Evolutionary conservation across 129 eudicot genomes (phyloP).

Genomic region (Flaveria bidentis): DNA sequence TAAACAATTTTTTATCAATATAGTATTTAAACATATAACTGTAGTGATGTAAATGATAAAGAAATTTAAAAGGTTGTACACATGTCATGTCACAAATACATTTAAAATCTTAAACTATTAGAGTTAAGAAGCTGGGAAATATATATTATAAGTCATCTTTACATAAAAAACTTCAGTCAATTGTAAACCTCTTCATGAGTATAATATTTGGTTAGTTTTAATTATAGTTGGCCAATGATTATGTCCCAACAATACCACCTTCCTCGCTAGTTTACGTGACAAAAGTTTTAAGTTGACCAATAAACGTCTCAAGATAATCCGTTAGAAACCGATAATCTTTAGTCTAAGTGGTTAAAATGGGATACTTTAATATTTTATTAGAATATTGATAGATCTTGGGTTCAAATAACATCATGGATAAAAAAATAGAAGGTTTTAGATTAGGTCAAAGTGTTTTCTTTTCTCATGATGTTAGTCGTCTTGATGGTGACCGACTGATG

Average conservation of each 20-base stretch:
- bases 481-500: too few species aligned
- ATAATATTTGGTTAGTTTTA: background rate
- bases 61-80: background rate
- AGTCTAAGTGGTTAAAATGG: too few species aligned
- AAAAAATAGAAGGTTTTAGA: too few species aligned
- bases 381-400: too few species aligned
- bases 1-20: background rate
- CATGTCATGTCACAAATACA: background rate
- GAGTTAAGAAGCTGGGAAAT: background rate
- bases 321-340: too few species aligned
- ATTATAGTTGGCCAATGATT: constrained; percentile 20
- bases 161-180: background rate
- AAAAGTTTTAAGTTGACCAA: constrained; percentile 5
- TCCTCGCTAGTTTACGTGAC: constrained; percentile 10
- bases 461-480: too few species aligned
- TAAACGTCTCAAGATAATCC: too few species aligned
- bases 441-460: too few species aligned
- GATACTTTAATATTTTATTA: too few species aligned
- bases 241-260: constrained; percentile 12
- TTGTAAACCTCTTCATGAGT: background rate
- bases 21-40: background rate
- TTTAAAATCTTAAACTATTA: background rate
- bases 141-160: background rate
- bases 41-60: background rate
- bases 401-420: too few species aligned